These are phyloP conservation scores for Pythium aristosporum DNA, from an alignment of 352 stramenopile species.

Conservation along the genomic window DNA sequence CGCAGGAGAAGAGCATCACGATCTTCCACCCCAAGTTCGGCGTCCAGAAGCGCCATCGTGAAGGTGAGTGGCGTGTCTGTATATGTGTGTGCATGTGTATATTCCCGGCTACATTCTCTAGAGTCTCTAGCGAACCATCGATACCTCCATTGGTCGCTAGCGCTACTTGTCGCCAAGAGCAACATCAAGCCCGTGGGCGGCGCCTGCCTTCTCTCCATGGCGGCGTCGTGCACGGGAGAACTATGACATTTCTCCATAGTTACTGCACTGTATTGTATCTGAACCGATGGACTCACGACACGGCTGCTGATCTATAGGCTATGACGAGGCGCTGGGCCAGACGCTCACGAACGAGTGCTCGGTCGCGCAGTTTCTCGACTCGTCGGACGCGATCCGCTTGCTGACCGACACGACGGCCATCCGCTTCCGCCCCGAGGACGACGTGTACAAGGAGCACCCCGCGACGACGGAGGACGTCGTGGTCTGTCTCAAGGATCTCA, in stretches of 20 bases:
- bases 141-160: slow-evolving; percentile 73
- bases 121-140: slow-evolving; percentile 81
- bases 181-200: slow-evolving; percentile 83
- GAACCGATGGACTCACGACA: slow-evolving; percentile 17
- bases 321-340: slow-evolving; percentile 90
- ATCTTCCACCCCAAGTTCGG: slow-evolving; percentile 99
- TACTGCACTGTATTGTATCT: neutral
- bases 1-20: slow-evolving; percentile 86
- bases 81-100: slow-evolving; percentile 29
- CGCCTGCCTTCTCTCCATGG: slow-evolving; percentile 30
- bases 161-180: slow-evolving; percentile 89
- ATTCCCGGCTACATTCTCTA: slow-evolving; percentile 81
- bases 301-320: slow-evolving; percentile 51
- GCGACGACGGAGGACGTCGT: slow-evolving; percentile 82
- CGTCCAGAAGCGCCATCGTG: slow-evolving; percentile 92
- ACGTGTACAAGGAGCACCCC: slow-evolving; percentile 80
- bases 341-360: slow-evolving; percentile 83
- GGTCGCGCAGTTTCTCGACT: slow-evolving; percentile 86
- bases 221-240: slow-evolving; percentile 44
- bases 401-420: slow-evolving; percentile 95
- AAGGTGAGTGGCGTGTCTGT: slow-evolving; percentile 65
- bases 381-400: slow-evolving; percentile 94
- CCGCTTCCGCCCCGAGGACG: slow-evolving; percentile 81
- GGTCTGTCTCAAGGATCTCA: slow-evolving; percentile 88
- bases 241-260: slow-evolving; percentile 67